Base-by-base conservation (phyloP, 306 rosid species). In the Myrica gale region DNA sequence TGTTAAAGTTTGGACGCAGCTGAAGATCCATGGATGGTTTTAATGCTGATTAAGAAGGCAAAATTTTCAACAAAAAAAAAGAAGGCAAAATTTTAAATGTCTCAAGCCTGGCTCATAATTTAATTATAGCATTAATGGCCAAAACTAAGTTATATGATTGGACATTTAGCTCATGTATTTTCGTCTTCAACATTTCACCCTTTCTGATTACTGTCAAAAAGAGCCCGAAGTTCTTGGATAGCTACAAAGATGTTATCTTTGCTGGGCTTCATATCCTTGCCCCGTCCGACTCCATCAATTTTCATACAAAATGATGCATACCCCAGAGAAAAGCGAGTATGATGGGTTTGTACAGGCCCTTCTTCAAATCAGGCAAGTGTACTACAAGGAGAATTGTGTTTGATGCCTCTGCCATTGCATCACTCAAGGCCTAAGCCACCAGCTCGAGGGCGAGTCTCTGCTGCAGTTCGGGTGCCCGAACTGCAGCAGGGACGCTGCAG, bases 51-150 rank as follows among this genome's bases (percentile, higher is more conserved):
- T 72, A 78, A 60, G 68, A 74, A 57, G 72, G 76, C 75, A 72
- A 54, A 74, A 76, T 82, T 77, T 63, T 41, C 3, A 60, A n/a
- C n/a, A n/a, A n/a, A n/a, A n/a, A n/a, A n/a, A n/a, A 78, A 60
- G 68, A 74, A 57, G 72, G 76, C 75, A 72, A 54, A 74, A 76
- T 82, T 77, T 63, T 41, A 60, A 78, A 65, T 57, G 79, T 71
- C 81, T 46, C 39, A 6, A 13, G 81, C 68, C 68, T 76, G 74
- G 63, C 48, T 55, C 37, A 9, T 63, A 39, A 11, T 66, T 66
- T 19, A 12, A 66, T 41, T 41, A 41, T 19, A 16, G 41, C 9
- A 50, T 6, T n/a, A 8, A 66, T 42, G n/a, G 26, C n/a, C 12
- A 43, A 42, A 43, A 8, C 70, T 13, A 62, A 62, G 68, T 5